A percentile compares a stretch with the other conserved stretches of the same genome.
Conservation (phyloP, 768 basidiomycete genomes). For the Trametes meyenii region DNA sequence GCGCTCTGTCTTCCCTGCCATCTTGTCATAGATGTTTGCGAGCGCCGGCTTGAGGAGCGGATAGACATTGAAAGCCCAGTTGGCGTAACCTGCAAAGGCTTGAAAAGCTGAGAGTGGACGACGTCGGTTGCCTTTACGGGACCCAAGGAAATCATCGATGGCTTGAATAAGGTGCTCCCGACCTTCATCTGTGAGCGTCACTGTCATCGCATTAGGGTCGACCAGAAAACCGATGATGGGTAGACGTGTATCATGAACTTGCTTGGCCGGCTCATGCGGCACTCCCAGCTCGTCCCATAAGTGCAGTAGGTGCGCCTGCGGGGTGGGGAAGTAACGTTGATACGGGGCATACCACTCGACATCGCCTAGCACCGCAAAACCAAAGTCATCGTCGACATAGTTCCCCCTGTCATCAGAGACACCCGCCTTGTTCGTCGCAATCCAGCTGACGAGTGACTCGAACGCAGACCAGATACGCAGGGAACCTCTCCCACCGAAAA, state of each 20-base stretch:
- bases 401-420: conserved; percentile 6
- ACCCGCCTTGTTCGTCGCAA: conserved; percentile 28
- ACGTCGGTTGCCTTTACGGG: background rate
- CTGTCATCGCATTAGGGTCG: conserved; percentile 37
- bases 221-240: conserved; percentile 44
- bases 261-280: conserved; percentile 44
- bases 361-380: conserved; percentile 25
- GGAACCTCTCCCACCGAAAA: conserved; percentile 37
- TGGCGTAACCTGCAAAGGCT: conserved; percentile 39
- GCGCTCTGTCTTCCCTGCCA: too few species aligned
- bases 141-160: background rate
- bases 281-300: conserved; percentile 46
- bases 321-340: conserved; percentile 29
- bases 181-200: conserved; percentile 27
- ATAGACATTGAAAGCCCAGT: conserved; percentile 39
- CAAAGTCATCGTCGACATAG: conserved; percentile 43
- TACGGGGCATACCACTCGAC: conserved; percentile 38
- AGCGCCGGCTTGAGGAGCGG: too few species aligned
- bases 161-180: background rate
- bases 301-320: conserved; percentile 38
- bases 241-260: conserved; percentile 37
- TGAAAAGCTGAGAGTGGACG: conserved; percentile 34
- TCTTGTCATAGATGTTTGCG: too few species aligned
- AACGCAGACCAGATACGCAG: conserved; percentile 33
- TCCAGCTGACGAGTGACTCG: conserved; percentile 40